phyloP scores from a whole-genome alignment of 768 basidiomycete genomes.

The Chlorophyllum brunneum region DNA sequence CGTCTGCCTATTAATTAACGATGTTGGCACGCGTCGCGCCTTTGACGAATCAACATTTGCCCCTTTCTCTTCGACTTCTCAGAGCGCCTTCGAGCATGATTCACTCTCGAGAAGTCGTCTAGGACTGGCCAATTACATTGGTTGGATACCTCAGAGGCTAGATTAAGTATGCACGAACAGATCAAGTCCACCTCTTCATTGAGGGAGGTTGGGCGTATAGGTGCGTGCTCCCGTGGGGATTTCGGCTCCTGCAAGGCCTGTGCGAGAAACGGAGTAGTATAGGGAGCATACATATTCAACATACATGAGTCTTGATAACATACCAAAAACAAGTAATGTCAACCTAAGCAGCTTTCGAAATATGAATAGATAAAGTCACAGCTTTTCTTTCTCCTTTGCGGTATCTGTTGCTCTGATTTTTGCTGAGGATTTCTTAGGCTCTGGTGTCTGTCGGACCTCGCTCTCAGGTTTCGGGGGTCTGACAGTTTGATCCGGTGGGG shows the following conservation, averaged over 20 bases:
- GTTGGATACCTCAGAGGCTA: background rate
- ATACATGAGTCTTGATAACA: background rate
- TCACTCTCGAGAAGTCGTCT: background rate
- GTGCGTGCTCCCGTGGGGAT: constrained; percentile 73
- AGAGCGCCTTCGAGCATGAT: constrained; percentile 1
- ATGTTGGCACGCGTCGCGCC: too few relatives aligned
- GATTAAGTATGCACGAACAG: constrained; percentile 6
- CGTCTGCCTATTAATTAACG: background rate
- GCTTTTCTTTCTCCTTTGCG: constrained; percentile 1
- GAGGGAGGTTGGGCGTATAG: constrained; percentile 38
- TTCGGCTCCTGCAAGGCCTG: constrained; percentile 71
- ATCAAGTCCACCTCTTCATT: background rate
- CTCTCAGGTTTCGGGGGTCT: background rate
- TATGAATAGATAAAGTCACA: background rate
- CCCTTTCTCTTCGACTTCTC: background rate
- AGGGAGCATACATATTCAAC: constrained; percentile 59
- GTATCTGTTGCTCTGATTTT: background rate
- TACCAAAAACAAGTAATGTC: background rate
- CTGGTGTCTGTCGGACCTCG: background rate
- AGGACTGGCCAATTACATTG: background rate
- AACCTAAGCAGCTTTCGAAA: too few relatives aligned
- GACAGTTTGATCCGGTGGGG: background rate
- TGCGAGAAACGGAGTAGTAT: constrained; percentile 83
- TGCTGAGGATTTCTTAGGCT: background rate
- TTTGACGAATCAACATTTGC: background rate